Evolutionary conservation across 371 early-diverging fungal genomes (phyloP), one percentile per base, ranked within the genome.

Genomic region (Mortierella sp.): DNA sequence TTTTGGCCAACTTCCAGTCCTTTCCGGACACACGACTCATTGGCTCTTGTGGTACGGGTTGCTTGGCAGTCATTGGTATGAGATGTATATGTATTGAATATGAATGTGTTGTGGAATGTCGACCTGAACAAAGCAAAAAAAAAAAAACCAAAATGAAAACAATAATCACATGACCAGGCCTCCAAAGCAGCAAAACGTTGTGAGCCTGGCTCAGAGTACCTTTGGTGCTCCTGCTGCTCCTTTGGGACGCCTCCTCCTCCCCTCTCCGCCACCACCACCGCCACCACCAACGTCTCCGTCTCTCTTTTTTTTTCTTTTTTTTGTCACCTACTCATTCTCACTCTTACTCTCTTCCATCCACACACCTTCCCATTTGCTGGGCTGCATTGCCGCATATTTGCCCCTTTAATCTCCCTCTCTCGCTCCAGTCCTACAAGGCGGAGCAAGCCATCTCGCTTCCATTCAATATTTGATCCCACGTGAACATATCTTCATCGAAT

Each of bases 1-100:
- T 61, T 69, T 81, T 81, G 10, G 83, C 73, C 73, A 76, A 14
- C 70, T 81, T 81, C 83, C 83, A 81, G 54, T 81, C 83, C 73
- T 81, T 81, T 24, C 83, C 83, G 18, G 83, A 81, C 37, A 81
- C 70, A 26, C 83, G 69, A 12, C 64, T 64, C 35, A 52, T 54
- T 54, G 76, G 83, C 60, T 75, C 80, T 62, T 81, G 81, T 37
- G 75, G 83, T n/a, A 35, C 52, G 40, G 76, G 62, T 61, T 72
- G 58, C 57, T 76, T 75, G 26, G 83, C 76, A 37, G 76, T 76
- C 76, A 76, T 75, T 49, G 65, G 22, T n/a, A 52, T 52, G 69
- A 37, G 24, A 55, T 26, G 28, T 22, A n/a, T 9, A 52, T 32
- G 30, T 18, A 45, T 9, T 45, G 20, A 37, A 18, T 10, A 60